Percentiles rank a stretch among this genome's conserved stretches.
These are phyloP conservation scores for Didymella arachidicola DNA, from an alignment of 2,329 filamentous ascomycete species.

Conservation along the genomic window DNA sequence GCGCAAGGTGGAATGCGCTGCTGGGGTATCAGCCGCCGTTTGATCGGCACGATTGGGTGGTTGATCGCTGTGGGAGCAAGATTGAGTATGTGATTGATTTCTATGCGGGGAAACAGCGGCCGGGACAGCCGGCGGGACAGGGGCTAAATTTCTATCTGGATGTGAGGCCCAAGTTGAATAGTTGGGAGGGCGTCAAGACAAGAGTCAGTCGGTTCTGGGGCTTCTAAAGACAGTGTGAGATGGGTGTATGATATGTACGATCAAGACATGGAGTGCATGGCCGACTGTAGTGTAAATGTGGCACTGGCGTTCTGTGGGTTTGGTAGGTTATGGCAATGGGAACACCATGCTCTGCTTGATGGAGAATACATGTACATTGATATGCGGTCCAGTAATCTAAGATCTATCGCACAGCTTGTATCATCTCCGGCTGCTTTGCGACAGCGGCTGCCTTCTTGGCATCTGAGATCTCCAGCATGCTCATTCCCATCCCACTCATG, in stretches of 20 bases:
- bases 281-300: not conserved
- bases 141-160: constrained; percentile 70
- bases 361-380: not conserved
- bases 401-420: constrained; percentile 17
- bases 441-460: constrained; percentile 51
- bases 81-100: constrained; percentile 99
- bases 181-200: constrained; percentile 67
- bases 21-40: constrained; percentile 92
- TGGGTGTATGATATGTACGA: constrained; percentile 19
- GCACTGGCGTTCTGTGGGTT: constrained; percentile 9
- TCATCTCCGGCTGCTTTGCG: constrained; percentile 36
- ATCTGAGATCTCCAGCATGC: constrained; percentile 72
- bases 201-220: constrained; percentile 59
- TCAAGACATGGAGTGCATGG: not conserved
- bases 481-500: constrained; percentile 73
- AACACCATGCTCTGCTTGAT: not conserved
- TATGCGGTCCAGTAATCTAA: not conserved
- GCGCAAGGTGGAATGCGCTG: constrained; percentile 80
- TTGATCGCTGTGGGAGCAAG: constrained; percentile 84
- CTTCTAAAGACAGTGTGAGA: constrained; percentile 38
- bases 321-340: not conserved
- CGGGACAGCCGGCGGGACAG: constrained; percentile 48
- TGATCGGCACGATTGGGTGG: constrained; percentile 96
- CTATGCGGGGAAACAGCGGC: constrained; percentile 74
- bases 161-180: constrained; percentile 71